phyloP scores from a whole-genome alignment of 2,329 filamentous ascomycete genomes.

The Cladosporium velox region DNA sequence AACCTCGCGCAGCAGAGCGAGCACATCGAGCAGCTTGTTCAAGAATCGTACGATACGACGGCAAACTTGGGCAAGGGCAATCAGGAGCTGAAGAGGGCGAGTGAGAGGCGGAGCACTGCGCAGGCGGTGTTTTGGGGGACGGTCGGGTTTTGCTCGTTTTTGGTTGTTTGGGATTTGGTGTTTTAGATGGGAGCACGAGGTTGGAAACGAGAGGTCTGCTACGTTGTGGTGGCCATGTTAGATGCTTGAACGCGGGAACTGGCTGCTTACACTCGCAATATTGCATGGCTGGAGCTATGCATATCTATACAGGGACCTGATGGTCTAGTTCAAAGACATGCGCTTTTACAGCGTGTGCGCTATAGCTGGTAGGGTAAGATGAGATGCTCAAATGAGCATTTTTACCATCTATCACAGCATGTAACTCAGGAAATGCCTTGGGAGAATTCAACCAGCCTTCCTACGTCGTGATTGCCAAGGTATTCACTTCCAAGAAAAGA shows the following conservation, averaged over 20 bases:
- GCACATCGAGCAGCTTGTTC: conserved; percentile 84
- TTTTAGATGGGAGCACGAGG: conserved; percentile 35
- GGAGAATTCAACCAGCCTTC: too few relatives aligned
- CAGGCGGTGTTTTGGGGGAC: conserved; percentile 52
- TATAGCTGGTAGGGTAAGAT: neutral
- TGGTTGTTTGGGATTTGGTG: conserved; percentile 53
- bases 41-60: conserved; percentile 77
- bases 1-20: conserved; percentile 85
- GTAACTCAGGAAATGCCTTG: too few relatives aligned
- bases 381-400: neutral
- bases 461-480: too few relatives aligned
- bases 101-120: conserved; percentile 54
- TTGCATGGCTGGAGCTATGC: neutral
- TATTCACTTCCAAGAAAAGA: too few relatives aligned
- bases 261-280: neutral
- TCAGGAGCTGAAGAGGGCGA: conserved; percentile 83
- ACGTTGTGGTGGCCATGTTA: neutral
- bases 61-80: conserved; percentile 90
- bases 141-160: conserved; percentile 47
- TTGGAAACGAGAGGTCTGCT: neutral
- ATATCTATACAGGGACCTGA: neutral
- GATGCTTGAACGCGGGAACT: neutral
- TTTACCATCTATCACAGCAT: neutral
- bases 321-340: too few relatives aligned
- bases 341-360: neutral